Evolutionary conservation across 2,329 filamentous ascomycete genomes (phyloP).

Genomic region (Colletotrichum lentis): DNA sequence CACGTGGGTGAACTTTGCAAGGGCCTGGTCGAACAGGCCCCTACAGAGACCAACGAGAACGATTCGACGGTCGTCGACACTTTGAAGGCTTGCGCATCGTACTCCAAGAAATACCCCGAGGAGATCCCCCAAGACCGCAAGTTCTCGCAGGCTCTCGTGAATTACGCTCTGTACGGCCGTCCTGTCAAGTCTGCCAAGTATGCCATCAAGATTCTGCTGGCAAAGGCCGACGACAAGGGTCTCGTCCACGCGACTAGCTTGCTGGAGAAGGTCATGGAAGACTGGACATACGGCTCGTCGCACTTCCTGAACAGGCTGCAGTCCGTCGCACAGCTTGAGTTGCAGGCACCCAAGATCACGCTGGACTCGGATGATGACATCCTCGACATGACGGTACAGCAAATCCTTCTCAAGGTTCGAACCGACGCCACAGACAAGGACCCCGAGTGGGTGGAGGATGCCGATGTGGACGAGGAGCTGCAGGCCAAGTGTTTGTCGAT

Average conservation of each 20-base stretch:
- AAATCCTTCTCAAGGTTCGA: constrained; percentile 76
- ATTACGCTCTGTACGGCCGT: constrained; percentile 82
- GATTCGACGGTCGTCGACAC: constrained; percentile 84
- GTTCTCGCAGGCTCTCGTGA: constrained; percentile 81
- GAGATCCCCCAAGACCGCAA: constrained; percentile 84
- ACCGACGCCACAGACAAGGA: constrained; percentile 65
- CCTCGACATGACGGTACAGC: constrained; percentile 76
- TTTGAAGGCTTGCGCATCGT: constrained; percentile 91
- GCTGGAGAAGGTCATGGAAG: constrained; percentile 76
- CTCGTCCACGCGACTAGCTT: constrained; percentile 86
- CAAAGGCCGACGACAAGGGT: constrained; percentile 75
- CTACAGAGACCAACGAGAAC: constrained; percentile 71
- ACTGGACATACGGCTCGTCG: constrained; percentile 75
- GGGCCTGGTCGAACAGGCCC: constrained; percentile 81
- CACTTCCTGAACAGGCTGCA: constrained; percentile 80
- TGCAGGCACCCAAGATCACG: constrained; percentile 76
- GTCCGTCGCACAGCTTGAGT: constrained; percentile 76
- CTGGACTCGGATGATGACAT: constrained; percentile 80
- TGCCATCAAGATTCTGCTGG: constrained; percentile 88
- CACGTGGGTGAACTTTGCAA: constrained; percentile 93
- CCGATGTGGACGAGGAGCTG: constrained; percentile 79
- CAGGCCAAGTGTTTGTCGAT: constrained; percentile 84
- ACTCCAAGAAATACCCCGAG: constrained; percentile 83
- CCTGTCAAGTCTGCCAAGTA: constrained; percentile 90
- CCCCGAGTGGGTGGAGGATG: constrained; percentile 73